Conservation (phyloP, 495 filamentous ascomycete genomes). For the Penicillium nucicola region DNA sequence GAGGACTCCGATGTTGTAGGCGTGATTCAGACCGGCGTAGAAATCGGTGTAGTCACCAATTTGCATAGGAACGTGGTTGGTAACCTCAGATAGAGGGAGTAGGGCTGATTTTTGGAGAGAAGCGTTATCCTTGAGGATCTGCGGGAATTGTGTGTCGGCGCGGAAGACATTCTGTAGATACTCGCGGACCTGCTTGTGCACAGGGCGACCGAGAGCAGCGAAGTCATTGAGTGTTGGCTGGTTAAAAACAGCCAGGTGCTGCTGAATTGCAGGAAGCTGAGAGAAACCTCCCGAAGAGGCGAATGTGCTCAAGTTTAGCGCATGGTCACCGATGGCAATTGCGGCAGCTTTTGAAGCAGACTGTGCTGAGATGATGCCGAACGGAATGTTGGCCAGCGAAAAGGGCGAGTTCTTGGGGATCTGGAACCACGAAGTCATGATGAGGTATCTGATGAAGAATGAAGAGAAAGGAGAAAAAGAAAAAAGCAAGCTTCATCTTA, state of each 20-base stretch:
- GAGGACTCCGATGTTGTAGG: constrained; percentile 72
- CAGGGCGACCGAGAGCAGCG: constrained; percentile 67
- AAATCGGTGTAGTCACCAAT: constrained; percentile 98
- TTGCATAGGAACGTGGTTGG: constrained; percentile 76
- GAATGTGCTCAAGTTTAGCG: constrained; percentile 72
- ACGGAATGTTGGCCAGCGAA: constrained; percentile 86
- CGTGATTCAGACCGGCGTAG: constrained; percentile 89
- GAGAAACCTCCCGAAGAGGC: constrained; percentile 56
- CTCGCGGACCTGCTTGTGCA: constrained; percentile 69
- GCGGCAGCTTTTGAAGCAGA: constrained; percentile 60
- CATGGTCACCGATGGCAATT: constrained; percentile 74
- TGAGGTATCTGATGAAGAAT: constrained; percentile 6
- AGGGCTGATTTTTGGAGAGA: constrained; percentile 51
- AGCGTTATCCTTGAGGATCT: constrained; percentile 56
- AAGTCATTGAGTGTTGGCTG: constrained; percentile 78
- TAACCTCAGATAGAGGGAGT: constrained; percentile 55
- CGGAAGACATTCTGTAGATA: constrained; percentile 72
- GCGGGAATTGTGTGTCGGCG: constrained; percentile 54
- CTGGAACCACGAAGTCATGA: constrained; percentile 63
- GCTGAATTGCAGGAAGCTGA: constrained; percentile 54
- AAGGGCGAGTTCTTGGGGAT: constrained; percentile 68
- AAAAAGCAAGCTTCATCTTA: constrained; percentile 9
- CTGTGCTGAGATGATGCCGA: constrained; percentile 73
- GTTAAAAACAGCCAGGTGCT: constrained; percentile 59
- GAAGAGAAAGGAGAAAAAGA: constrained; percentile 5